Conservation (phyloP, 164 flowering plant genomes). For the Nymphaea thermarum region DNA sequence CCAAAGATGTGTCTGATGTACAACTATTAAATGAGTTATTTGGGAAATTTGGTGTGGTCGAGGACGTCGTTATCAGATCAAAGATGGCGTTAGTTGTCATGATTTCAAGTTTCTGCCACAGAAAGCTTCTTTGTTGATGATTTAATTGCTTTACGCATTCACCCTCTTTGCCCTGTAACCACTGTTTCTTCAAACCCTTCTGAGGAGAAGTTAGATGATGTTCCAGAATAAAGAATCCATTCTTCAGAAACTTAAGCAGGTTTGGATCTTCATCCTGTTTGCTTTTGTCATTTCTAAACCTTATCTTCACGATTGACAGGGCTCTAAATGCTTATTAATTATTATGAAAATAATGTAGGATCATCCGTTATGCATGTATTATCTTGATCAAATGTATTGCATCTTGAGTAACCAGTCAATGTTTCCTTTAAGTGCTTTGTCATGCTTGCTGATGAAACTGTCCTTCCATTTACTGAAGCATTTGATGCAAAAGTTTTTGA, state of each 20-base stretch:
- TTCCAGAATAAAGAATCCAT: background rate
- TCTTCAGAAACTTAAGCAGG: background rate
- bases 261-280: background rate
- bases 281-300: background rate
- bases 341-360: no score
- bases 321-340: no score
- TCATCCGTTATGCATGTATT: background rate
- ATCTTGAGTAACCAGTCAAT: background rate
- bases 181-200: background rate
- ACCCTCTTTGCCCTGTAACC: background rate
- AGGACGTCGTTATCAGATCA: no score
- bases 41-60: constrained; percentile 60
- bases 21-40: constrained; percentile 44
- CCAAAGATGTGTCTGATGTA: constrained; percentile 42
- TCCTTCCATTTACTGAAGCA: no score
- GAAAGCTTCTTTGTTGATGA: background rate
- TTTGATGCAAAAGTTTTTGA: no score
- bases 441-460: background rate
- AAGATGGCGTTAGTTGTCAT: no score
- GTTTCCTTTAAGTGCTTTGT: background rate
- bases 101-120: no score
- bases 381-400: background rate
- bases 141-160: background rate
- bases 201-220: background rate
- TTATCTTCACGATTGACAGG: no score